phyloP scores from a whole-genome alignment of 768 basidiomycete species.

The Fomitopsis pulvina region DNA sequence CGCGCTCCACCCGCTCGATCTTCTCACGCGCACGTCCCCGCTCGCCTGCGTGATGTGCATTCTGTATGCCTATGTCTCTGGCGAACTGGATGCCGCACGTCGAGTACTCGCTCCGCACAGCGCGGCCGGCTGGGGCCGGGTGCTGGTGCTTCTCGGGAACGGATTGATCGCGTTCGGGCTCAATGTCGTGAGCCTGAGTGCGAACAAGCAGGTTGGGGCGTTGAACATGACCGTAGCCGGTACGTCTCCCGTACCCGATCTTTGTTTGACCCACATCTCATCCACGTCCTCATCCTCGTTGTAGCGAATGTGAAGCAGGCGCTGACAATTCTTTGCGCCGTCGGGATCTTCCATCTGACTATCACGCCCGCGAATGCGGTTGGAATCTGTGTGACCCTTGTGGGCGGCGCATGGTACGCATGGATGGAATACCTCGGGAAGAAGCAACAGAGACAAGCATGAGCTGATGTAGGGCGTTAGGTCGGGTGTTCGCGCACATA shows the following conservation, averaged over 20 bases:
- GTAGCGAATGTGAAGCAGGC: constrained; percentile 91
- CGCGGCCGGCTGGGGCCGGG: constrained; percentile 10
- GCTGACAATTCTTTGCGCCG: constrained; percentile 79
- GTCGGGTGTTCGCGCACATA: neutral
- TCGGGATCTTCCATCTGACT: constrained; percentile 74
- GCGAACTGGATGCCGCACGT: constrained; percentile 65
- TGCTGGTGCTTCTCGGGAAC: constrained; percentile 61
- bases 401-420: constrained; percentile 82
- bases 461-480: neutral
- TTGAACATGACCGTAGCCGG: constrained; percentile 89
- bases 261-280: neutral
- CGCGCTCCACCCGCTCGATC: constrained; percentile 69
- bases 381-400: constrained; percentile 79
- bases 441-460: neutral
- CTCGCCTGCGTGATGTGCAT: constrained; percentile 87
- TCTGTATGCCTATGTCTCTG: constrained; percentile 66
- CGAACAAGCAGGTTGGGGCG: constrained; percentile 89
- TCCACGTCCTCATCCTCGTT: neutral
- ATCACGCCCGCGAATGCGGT: constrained; percentile 75
- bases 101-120: neutral
- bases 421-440: constrained; percentile 43
- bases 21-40: constrained; percentile 86
- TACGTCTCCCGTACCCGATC: constrained; percentile 27
- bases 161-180: constrained; percentile 86
- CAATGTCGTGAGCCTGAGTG: constrained; percentile 91